These are phyloP conservation scores for Aspergillus indologenus DNA, from an alignment of 495 filamentous ascomycete species.

Conservation along the genomic window DNA sequence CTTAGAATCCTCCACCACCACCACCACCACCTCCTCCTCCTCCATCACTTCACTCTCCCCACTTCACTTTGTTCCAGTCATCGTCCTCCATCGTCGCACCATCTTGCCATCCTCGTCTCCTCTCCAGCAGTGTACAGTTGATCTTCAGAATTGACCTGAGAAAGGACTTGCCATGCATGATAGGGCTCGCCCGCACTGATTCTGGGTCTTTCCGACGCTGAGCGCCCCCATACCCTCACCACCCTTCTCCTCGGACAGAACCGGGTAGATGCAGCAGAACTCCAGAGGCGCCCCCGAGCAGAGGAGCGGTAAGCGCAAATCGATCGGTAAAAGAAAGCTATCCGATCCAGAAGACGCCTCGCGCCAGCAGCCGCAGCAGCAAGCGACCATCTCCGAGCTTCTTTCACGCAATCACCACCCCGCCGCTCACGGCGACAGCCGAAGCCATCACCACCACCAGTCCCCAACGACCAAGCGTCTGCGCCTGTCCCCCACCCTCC, in stretches of 20 bases:
- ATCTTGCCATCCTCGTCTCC: conserved; percentile 1
- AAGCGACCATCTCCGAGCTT: conserved; percentile 50
- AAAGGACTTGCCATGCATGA: conserved; percentile 18
- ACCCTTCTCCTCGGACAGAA: conserved; percentile 30
- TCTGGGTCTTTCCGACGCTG: conserved; percentile 25
- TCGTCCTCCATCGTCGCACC: conserved; percentile 1
- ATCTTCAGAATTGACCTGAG: neutral
- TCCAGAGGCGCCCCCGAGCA: conserved; percentile 42
- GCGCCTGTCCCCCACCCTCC: conserved; percentile 34
- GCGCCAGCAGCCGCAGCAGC: conserved; percentile 37
- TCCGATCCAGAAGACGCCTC: conserved; percentile 38
- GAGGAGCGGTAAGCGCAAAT: conserved; percentile 49
- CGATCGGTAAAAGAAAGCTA: conserved; percentile 47
- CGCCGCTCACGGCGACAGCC: conserved; percentile 14
- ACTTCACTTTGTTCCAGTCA: conserved; percentile 11
- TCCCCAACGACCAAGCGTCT: conserved; percentile 42
- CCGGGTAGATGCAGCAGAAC: conserved; percentile 49
- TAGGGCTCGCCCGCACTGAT: conserved; percentile 7
- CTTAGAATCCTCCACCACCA: too few relatives aligned
- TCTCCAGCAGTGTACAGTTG: neutral
- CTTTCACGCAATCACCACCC: conserved; percentile 34
- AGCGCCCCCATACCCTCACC: conserved; percentile 17
- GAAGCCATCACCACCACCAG: conserved; percentile 15
- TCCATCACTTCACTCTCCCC: conserved; percentile 2
- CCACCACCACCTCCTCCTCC: neutral